Base-by-base conservation (phyloP, 208 protist genomes). In the Sergeia podlipaevii region DNA sequence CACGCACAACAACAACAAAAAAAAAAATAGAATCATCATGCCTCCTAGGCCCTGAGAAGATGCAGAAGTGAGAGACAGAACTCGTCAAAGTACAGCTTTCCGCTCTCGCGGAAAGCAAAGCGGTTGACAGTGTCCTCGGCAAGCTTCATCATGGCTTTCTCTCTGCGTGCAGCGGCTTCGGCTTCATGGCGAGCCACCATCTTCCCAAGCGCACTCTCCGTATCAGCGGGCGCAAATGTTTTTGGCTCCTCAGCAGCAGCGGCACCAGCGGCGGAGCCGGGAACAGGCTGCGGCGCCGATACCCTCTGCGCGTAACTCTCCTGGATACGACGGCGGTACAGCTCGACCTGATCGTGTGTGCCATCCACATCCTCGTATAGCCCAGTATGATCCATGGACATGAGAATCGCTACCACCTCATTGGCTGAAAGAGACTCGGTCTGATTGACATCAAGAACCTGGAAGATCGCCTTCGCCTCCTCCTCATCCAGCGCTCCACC, bases 61-160 rank as follows among this genome's bases (percentile, higher is more conserved):
- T 81, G 65, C 41, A 83, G 32, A 29, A 90, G 49, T n/a, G 76
- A 72, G 6, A 90, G 44, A 34, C 72, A 80, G 37, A 86, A 85
- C 66, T 90, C 82, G 41, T 86, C 82, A 30, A 70, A 81, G 64
- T 70, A 72, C 10, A 90, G 49, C 36, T 49, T 62, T 0, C 51
- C 64, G 17, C 49, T 55, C 10, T 66, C 65, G 8, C 59, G 71
- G 50, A 77, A 85, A 11, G 67, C 67, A 36, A 75, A 90, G 11
- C 47, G 51, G 26, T 43, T 23, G 17, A 81, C 11, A 0, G 63
- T 44, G 4, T 63, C 60, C 23, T 49, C 53, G 5, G 77, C 46
- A 1, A 51, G 62, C 21, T 58, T 34, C 17, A 46, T 49, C 13
- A 72, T 49, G 10, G 59, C 46, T 24, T 71, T 39, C 10, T 63